phyloP scores from a whole-genome alignment of 345 rosid genomes.

The Brassica rapa region DNA sequence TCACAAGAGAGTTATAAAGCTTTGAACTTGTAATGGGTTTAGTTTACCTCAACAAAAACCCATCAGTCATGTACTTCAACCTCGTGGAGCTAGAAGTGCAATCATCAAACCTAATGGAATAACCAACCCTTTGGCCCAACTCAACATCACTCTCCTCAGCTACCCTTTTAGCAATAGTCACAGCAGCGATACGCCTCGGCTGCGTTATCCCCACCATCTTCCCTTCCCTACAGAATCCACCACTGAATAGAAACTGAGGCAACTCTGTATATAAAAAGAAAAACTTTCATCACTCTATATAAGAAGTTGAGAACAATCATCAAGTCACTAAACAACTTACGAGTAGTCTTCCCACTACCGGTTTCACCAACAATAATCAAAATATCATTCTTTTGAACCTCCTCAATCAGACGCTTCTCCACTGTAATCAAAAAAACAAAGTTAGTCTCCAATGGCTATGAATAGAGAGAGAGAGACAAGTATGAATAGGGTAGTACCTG shows the following conservation, averaged over 20 bases:
- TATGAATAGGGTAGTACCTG: conserved; percentile 46
- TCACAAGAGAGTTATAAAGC: not conserved
- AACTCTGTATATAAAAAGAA: conserved; percentile 46
- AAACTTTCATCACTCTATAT: not conserved
- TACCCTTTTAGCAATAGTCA: conserved; percentile 83
- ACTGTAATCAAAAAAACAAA: conserved; percentile 40
- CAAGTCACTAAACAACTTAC: conserved; percentile 42
- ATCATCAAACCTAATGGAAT: conserved; percentile 85
- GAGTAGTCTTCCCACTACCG: conserved; percentile 97
- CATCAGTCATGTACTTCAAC: conserved; percentile 95
- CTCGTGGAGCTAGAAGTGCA: conserved; percentile 62
- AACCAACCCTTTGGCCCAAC: conserved; percentile 84
- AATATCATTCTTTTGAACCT: conserved; percentile 58
- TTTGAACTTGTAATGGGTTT: too few relatives aligned
- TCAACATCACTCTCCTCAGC: conserved; percentile 80
- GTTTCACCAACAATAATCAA: conserved; percentile 94
- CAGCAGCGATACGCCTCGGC: conserved; percentile 93
- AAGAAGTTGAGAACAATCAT: not conserved
- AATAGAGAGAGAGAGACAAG: too few relatives aligned
- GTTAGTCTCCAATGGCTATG: not conserved
- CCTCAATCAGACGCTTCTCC: conserved; percentile 69
- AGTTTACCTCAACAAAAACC: conserved; percentile 72
- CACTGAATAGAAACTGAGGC: conserved; percentile 75
- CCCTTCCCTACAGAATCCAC: conserved; percentile 77
- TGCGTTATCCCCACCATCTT: conserved; percentile 79